Conservation (phyloP, 2,329 filamentous ascomycete species). For the Chalaropsis thielavioides region DNA sequence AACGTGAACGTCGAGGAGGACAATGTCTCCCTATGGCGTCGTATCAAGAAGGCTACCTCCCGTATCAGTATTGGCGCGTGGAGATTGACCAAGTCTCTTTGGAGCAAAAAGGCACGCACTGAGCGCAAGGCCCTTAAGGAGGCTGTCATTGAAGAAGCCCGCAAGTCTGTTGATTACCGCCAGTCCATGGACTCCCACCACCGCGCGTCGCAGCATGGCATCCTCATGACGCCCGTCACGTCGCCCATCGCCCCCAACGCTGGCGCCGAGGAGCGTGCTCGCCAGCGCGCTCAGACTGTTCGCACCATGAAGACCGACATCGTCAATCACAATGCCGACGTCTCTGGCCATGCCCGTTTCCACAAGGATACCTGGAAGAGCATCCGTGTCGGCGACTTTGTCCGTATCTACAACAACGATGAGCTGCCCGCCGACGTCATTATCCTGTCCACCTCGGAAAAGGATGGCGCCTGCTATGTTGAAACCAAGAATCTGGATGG, state of each 20-base stretch:
- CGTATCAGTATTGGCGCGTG: constrained; percentile 41
- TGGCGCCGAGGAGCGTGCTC: constrained; percentile 23
- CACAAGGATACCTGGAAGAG: constrained; percentile 93
- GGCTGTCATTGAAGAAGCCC: constrained; percentile 35
- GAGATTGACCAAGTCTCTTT: constrained; percentile 32
- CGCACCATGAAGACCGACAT: constrained; percentile 41
- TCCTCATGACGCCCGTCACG: constrained; percentile 83
- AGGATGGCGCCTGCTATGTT: constrained; percentile 89
- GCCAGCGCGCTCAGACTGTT: constrained; percentile 26
- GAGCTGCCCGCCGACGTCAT: constrained; percentile 89
- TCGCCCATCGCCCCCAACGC: constrained; percentile 36
- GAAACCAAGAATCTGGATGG: constrained; percentile 98
- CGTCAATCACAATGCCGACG: constrained; percentile 54
- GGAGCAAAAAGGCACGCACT: constrained; percentile 37
- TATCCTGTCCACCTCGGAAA: constrained; percentile 81
- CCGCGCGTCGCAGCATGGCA: constrained; percentile 40
- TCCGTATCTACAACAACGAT: constrained; percentile 91
- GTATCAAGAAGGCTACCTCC: constrained; percentile 76
- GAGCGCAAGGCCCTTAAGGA: constrained; percentile 36
- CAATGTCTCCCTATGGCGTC: constrained; percentile 71
- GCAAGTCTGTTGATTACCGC: constrained; percentile 40
- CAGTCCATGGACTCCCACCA: constrained; percentile 34
- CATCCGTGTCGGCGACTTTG: constrained; percentile 86
- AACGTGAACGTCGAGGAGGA: constrained; percentile 91
- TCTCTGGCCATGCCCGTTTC: constrained; percentile 63